Base-by-base conservation (phyloP, 2,329 filamentous ascomycete species). In the Epichloe amarillans region DNA sequence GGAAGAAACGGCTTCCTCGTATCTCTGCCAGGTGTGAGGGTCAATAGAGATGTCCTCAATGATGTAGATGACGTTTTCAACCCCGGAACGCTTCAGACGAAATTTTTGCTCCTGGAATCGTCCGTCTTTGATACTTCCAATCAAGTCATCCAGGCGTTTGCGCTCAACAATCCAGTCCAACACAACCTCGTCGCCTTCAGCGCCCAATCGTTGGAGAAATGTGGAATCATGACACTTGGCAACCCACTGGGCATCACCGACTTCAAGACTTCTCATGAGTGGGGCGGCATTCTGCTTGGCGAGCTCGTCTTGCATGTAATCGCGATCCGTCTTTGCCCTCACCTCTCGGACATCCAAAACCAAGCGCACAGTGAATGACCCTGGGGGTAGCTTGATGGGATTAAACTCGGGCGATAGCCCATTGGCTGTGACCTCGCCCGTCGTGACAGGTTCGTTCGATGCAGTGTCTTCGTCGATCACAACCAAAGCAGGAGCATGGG, bases 21-120 rank as follows among this genome's bases (percentile, higher is more conserved):
- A 82, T 54, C 75, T 77, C 23, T 72, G 67, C 37, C 71, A 70
- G 40, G 71, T 63, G 7, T 77, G 72, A 0, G 74, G 61, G 42
- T 82, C 74, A 61, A 88, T 73, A 11, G 75, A 62, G 52, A 84
- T 83, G 57, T 89, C 82, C 61, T 93, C 87, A 50, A 93, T 76
- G 23, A 93, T 73, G 60, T 91, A 93, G 38, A 88, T 75, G 14
- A 90, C 83, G 58, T 89, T 85, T 52, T 78, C 79, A n/a, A 88
- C 72, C 0, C 86, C 86, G 0, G 80, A 86, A 48, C 80, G 80
- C 50, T 77, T 76, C 11, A 91, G 73, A 1, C 87, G 82, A 61
- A 89, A 91, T 62, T 93, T 91, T 62, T 93, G 87, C 63, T 93
- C 87, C 57, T 84, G 83, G 58, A 89, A 91, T 2, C 87, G 80